Evolutionary conservation across 1,284 basidiomycete species (phyloP), one percentile per base, ranked within the genome.

Genomic region (Cerioporus squamosus): DNA sequence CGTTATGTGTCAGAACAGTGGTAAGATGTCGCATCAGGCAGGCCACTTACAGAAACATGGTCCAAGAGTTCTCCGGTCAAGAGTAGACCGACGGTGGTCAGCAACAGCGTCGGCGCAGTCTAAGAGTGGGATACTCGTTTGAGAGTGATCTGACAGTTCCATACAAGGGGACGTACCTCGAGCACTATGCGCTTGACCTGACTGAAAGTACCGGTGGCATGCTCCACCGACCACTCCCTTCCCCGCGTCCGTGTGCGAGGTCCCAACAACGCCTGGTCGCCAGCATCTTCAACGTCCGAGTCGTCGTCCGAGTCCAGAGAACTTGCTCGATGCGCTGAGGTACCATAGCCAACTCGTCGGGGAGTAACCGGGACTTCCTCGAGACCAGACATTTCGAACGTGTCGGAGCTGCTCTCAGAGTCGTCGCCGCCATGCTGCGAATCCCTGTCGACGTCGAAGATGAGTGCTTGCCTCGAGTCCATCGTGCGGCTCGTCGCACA

Each of bases 31-130:
- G 10, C 6, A 43, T 12, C 7, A 50, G 18, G 17, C 62, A 43
- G 23, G 22, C 38, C 15, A 78, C 88, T 68, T 65, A 93, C 91
- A 44, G 94, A 91, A 51, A 96, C 88, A 68, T 89, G 87, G 70
- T 95, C 91, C 39, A 98, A 76, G 0, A 97, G 81, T 71, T 95
- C 90, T 42, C 95, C 95, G 1, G 94, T 94, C 70, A 97, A 92
- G 46, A 96, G 79, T 50, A 95, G 77, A 36, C 90, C 87, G 23
- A 90, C 67, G 0, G 88, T 88, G 1, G 88, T 90, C 49, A 93
- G 76, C 14, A 92, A 75, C 46, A 93, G 78, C 23, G 90, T 88
- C 14, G 91, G 90, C 8, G 85, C 83, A 55, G 86, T 87, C 91
- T 93, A 65, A n/a, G 15, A n/a, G 45, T n/a, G 24, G 45, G 29